A percentile compares a stretch with the other conserved stretches of the same genome.
Evolutionary conservation across 1,139 yeast species (phyloP).

Genomic region (Taphrina populina): DNA sequence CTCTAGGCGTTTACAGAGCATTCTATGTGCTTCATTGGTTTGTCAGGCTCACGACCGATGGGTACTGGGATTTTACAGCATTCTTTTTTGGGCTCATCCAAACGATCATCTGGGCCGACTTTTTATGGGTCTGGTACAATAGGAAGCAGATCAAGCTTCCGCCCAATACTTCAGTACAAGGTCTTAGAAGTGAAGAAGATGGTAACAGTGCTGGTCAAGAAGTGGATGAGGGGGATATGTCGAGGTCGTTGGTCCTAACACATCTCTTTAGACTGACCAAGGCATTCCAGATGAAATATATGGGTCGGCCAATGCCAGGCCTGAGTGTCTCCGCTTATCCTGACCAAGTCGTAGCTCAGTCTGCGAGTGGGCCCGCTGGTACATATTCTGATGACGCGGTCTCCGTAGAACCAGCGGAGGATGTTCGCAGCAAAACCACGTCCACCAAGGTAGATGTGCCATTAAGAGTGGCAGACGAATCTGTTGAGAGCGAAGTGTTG

Average conservation of each 20-base stretch:
- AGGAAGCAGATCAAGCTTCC: slow-evolving; percentile 28
- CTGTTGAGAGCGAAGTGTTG: too few species aligned
- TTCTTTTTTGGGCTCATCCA: slow-evolving; percentile 79
- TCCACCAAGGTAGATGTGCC: not conserved
- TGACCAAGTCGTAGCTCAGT: not conserved
- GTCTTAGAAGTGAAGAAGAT: slow-evolving; percentile 9
- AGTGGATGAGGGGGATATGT: slow-evolving; percentile 25
- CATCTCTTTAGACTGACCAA: slow-evolving; percentile 19
- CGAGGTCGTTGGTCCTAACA: slow-evolving; percentile 26
- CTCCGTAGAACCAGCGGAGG: not conserved
- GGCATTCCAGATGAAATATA: slow-evolving; percentile 9
- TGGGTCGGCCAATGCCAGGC: slow-evolving; percentile 5
- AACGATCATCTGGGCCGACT: slow-evolving; percentile 85
- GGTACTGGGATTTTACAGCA: slow-evolving; percentile 67
- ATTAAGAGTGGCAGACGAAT: not conserved
- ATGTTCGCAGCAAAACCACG: too few species aligned
- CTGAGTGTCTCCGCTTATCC: slow-evolving; percentile 30
- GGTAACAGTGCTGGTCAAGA: slow-evolving; percentile 8
- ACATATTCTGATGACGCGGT: not conserved
- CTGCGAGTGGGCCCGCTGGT: not conserved
- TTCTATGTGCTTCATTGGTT: slow-evolving; percentile 93
- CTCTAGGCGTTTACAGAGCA: slow-evolving; percentile 87
- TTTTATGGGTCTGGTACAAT: slow-evolving; percentile 66
- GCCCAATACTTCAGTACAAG: slow-evolving; percentile 9
- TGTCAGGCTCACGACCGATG: slow-evolving; percentile 72